Base-by-base conservation (phyloP, 2,329 filamentous ascomycete species). In the Trichoderma polysporum region DNA sequence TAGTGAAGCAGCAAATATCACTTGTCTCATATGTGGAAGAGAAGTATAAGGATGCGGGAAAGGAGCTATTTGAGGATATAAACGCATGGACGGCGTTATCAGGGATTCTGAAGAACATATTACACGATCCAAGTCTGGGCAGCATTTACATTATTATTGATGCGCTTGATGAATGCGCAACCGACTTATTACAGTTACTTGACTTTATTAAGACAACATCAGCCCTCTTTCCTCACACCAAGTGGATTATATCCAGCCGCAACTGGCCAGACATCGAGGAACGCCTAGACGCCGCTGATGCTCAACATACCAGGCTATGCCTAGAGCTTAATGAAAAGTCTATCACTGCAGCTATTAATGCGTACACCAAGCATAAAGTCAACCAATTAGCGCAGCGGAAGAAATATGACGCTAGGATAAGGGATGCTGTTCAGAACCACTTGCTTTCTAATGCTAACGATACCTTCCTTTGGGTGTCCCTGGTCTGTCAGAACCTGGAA, bases 241-340 rank as follows among this genome's bases (percentile, higher is more conserved):
- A 81, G 68, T 83, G 79, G 77, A 63, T 84, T 13, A 67, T 81
- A 0, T 80, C 80, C 0, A 84, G 82, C 58, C 82, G 82, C 1
- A 81, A 83, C 22, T 84, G 52, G 73, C 80, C 61, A 65, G 75
- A 27, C n/a, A n/a, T 35, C 53, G 1, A 69, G 83, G 5, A 67
- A 69, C 9, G 22, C 13, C 8, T 52, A 5, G 15, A n/a, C 9
- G n/a, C n/a, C n/a, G n/a, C n/a, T n/a, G n/a, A 58, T 65, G 1
- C 49, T 58, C 0, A 33, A 71, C 19, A 72, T 73, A 17, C 15
- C 70, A 4, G 75, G 66, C 39, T 82, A 1, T 64, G 65, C 35
- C 76, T 80, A 8, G 78, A 82, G 60, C 68, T 79, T 2, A 82
- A 81, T 66, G 47, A 70, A 15, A 62, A 74, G 0, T 73, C 71